Conservation (phyloP, 257 asterid species). For the Coffea canephora region DNA sequence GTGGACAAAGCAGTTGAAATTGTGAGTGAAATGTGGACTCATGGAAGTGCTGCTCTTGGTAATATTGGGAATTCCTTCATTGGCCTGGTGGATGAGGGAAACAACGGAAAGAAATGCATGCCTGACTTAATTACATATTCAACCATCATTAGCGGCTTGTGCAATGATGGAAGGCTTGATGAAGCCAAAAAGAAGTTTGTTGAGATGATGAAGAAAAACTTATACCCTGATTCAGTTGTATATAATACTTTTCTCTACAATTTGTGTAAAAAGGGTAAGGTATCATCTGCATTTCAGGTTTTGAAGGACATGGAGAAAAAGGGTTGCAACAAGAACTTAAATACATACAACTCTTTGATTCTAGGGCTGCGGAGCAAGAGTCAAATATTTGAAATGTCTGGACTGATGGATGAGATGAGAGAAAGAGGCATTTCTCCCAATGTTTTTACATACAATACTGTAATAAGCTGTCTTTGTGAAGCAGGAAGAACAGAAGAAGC, state of each 20-base stretch:
- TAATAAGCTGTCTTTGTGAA: slow-evolving; percentile 66
- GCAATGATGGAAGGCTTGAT: slow-evolving; percentile 70
- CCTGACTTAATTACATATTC: slow-evolving; percentile 91
- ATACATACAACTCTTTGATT: slow-evolving; percentile 74
- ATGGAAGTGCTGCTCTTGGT: slow-evolving; percentile 93
- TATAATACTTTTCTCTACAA: slow-evolving; percentile 61
- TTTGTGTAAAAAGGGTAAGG: slow-evolving; percentile 75
- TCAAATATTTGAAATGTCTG: slow-evolving; percentile 85
- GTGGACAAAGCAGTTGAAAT: slow-evolving; percentile 89
- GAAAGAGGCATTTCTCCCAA: slow-evolving; percentile 77
- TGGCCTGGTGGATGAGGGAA: slow-evolving; percentile 63
- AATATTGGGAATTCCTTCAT: slow-evolving; percentile 74
- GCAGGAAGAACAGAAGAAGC: slow-evolving; percentile 81
- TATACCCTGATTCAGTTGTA: slow-evolving; percentile 70
- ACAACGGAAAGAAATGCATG: slow-evolving; percentile 52
- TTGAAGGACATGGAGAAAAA: slow-evolving; percentile 90
- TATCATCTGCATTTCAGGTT: slow-evolving; percentile 92
- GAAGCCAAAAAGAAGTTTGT: slow-evolving; percentile 78
- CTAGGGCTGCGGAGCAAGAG: slow-evolving; percentile 60
- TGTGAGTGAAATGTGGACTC: slow-evolving; percentile 84
- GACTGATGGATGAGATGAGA: slow-evolving; percentile 85
- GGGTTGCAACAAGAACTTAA: slow-evolving; percentile 75
- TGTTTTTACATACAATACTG: slow-evolving; percentile 66
- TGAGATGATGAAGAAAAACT: slow-evolving; percentile 75
- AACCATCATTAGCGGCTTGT: slow-evolving; percentile 66